Percentiles rank a stretch among this genome's conserved stretches.
Evolutionary conservation across 2,329 filamentous ascomycete species (phyloP).

Genomic region (Phialemoniopsis sp.): DNA sequence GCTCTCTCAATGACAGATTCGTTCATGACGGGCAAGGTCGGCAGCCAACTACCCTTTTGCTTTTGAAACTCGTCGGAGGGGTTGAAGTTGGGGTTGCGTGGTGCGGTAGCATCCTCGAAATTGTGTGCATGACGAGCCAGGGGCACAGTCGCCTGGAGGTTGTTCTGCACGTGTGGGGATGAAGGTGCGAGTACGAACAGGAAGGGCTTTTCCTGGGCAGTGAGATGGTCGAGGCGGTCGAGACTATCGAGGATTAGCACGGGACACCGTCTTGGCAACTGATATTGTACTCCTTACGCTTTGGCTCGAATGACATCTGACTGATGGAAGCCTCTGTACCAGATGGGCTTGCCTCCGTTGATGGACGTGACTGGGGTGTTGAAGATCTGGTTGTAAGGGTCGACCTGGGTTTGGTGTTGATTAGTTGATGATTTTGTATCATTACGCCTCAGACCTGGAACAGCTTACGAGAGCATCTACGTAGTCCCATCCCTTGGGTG

Average conservation of each 20-base stretch:
- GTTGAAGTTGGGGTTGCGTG: constrained; percentile 16
- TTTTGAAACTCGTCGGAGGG: constrained; percentile 11
- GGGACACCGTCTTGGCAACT: too few relatives aligned
- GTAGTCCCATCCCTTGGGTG: constrained; percentile 19
- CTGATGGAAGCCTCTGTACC: constrained; percentile 11
- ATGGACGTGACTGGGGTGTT: constrained; percentile 17
- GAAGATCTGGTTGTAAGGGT: constrained; percentile 20
- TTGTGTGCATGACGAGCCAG: constrained; percentile 8
- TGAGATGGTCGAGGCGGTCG: constrained; percentile 10
- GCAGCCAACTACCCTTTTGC: constrained; percentile 13
- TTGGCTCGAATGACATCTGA: too few relatives aligned
- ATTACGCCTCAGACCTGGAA: too few relatives aligned
- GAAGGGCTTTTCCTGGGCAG: constrained; percentile 12
- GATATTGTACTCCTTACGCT: too few relatives aligned
- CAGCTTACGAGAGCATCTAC: constrained; percentile 11
- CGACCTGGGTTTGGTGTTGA: constrained; percentile 1
- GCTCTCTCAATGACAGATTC: constrained; percentile 7
- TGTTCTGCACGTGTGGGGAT: constrained; percentile 12
- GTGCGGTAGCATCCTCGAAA: constrained; percentile 12
- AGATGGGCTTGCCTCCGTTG: constrained; percentile 13
- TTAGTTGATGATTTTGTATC: too few relatives aligned
- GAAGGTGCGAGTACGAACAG: constrained; percentile 13
- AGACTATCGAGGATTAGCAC: constrained; percentile 7
- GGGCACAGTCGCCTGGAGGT: constrained; percentile 7
- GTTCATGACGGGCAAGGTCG: constrained; percentile 11